These are phyloP conservation scores for Aspergillus affinis DNA, from an alignment of 495 filamentous ascomycete genomes.

Conservation along the genomic window DNA sequence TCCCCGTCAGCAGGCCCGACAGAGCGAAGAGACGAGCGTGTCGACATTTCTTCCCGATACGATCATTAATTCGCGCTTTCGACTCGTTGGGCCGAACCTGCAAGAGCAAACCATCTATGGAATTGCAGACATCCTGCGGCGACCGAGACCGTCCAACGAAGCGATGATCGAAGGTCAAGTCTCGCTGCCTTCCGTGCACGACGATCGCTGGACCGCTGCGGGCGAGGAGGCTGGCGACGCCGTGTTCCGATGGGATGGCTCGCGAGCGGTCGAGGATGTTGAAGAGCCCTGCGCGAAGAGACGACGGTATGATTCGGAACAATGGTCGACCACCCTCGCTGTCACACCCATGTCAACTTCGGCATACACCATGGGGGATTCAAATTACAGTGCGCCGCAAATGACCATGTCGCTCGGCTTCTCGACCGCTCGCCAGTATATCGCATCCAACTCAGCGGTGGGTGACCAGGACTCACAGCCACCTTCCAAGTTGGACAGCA, in stretches of 20 bases:
- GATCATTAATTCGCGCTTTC: constrained; percentile 49
- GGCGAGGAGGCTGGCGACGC: constrained; percentile 51
- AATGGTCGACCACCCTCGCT: constrained; percentile 15
- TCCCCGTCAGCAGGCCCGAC: constrained; percentile 62
- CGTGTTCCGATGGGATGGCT: constrained; percentile 36
- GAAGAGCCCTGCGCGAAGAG: constrained; percentile 33
- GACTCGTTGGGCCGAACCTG: constrained; percentile 57
- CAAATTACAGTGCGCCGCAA: constrained; percentile 34
- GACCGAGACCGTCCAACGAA: constrained; percentile 49
- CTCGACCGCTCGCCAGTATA: constrained; percentile 45
- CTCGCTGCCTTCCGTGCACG: constrained; percentile 51
- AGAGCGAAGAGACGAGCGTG: constrained; percentile 58
- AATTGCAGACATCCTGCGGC: constrained; percentile 63
- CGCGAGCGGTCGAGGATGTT: constrained; percentile 18
- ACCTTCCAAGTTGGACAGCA: constrained; percentile 14
- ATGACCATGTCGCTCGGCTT: constrained; percentile 40
- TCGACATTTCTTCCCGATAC: constrained; percentile 62
- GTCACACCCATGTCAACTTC: constrained; percentile 26
- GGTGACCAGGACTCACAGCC: constrained; percentile 5
- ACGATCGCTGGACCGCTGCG: constrained; percentile 63
- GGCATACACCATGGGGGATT: constrained; percentile 28
- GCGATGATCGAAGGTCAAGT: constrained; percentile 48
- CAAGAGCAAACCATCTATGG: constrained; percentile 52
- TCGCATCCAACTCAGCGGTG: constrained; percentile 26
- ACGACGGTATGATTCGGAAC: constrained; percentile 32